phyloP scores from a whole-genome alignment of 345 rosid genomes.

The Raphanus raphanistrum region DNA sequence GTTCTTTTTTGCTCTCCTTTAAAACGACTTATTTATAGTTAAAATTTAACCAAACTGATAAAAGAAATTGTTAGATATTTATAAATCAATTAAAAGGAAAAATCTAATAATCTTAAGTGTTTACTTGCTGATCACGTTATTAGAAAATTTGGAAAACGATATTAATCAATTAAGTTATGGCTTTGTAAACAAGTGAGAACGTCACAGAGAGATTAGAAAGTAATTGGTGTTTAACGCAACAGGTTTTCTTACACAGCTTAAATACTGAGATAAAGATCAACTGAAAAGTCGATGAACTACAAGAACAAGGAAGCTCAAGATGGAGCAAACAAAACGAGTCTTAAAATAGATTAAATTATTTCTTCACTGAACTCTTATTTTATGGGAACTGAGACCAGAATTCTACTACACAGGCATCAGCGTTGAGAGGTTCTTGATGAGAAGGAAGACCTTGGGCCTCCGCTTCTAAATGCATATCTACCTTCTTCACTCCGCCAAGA shows the following conservation, averaged over 20 bases:
- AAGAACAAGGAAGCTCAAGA: neutral
- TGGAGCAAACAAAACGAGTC: neutral
- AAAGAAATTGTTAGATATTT: too few species aligned
- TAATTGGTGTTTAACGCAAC: neutral
- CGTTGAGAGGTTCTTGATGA: neutral
- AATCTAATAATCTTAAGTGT: too few species aligned
- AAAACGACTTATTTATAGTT: too few species aligned
- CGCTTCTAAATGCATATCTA: neutral
- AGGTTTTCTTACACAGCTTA: neutral
- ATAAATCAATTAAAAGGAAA: too few species aligned
- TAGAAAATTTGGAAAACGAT: too few species aligned
- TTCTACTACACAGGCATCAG: neutral
- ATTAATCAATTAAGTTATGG: too few species aligned
- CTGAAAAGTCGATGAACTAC: neutral
- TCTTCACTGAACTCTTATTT: neutral
- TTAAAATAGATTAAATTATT: neutral
- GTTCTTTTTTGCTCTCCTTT: too few species aligned
- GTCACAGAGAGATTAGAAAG: neutral
- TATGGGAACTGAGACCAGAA: neutral
- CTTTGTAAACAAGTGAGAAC: neutral
- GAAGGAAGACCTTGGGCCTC: neutral
- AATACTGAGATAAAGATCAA: neutral
- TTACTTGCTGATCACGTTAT: too few species aligned
- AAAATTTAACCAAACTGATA: too few species aligned
- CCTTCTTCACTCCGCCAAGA: constrained; percentile 54